phyloP scores from a whole-genome alignment of 805 yeast species.

The Cyberlindnera maclurae region DNA sequence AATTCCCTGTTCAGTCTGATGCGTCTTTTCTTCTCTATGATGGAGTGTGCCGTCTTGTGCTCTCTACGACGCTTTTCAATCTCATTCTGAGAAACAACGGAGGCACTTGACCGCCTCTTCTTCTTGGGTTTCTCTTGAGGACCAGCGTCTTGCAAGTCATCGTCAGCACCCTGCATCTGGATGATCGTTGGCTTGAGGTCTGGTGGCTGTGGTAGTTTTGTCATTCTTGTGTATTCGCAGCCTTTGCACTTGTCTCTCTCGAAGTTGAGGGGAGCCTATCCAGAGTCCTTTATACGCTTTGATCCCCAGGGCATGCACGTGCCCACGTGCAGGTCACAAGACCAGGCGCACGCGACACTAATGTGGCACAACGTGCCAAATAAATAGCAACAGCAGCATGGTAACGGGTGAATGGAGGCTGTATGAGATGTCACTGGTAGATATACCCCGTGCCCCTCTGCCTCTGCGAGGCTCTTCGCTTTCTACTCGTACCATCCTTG shows the following conservation, averaged over 20 bases:
- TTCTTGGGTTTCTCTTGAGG: conserved; percentile 13
- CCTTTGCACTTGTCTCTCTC: too few relatives aligned
- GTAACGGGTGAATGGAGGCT: too few relatives aligned
- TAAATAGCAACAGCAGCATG: too few relatives aligned
- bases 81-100: conserved; percentile 22
- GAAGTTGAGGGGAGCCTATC: too few relatives aligned
- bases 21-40: conserved; percentile 73
- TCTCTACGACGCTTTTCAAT: conserved; percentile 38
- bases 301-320: conserved; percentile 3
- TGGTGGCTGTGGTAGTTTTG: conserved; percentile 38
- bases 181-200: conserved; percentile 39
- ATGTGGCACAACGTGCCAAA: too few relatives aligned
- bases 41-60: conserved; percentile 58
- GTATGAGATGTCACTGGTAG: too few relatives aligned
- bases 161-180: conserved; percentile 28
- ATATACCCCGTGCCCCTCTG: too few relatives aligned
- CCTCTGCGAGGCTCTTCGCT: too few relatives aligned
- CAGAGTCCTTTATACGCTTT: too few relatives aligned
- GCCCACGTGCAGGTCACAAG: conserved; percentile 12
- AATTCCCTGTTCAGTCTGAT: conserved; percentile 77
- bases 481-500: too few relatives aligned
- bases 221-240: too few relatives aligned
- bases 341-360: background rate
- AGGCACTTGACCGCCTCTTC: conserved; percentile 20
- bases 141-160: conserved; percentile 5